Conservation (phyloP, 768 basidiomycete species). For the Boletellus ananas region DNA sequence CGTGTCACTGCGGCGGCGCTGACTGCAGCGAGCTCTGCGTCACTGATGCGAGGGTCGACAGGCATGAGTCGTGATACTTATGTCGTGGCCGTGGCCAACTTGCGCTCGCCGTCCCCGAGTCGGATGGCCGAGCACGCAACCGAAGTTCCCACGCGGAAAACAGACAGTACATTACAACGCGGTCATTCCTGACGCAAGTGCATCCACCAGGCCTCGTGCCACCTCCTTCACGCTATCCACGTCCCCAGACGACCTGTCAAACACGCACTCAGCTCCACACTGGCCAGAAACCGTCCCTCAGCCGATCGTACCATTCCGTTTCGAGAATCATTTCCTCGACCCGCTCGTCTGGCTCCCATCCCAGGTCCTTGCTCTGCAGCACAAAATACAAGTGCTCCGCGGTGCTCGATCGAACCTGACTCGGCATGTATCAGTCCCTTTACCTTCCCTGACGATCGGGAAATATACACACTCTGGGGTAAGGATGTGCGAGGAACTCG, state of each 20-base stretch:
- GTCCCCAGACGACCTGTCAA: conserved; percentile 48
- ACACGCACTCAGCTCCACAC: conserved; percentile 28
- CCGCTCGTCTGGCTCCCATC: conserved; percentile 53
- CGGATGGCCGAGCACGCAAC: conserved; percentile 1
- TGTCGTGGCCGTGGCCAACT: conserved; percentile 3
- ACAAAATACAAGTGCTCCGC: conserved; percentile 81
- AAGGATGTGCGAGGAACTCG: conserved; percentile 71
- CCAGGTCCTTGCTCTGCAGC: conserved; percentile 67
- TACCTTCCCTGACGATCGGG: conserved; percentile 8
- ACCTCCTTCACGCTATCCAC: conserved; percentile 36
- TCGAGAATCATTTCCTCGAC: conserved; percentile 71
- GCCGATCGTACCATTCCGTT: conserved; percentile 67
- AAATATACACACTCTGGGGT: conserved; percentile 62
- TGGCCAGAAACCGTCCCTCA: conserved; percentile 3
- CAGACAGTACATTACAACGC: conserved; percentile 16
- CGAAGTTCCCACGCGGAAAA: conserved; percentile 24
- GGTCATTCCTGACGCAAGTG: conserved; percentile 33
- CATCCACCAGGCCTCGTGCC: conserved; percentile 39
- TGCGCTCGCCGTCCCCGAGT: conserved; percentile 4
- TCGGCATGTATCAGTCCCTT: conserved; percentile 2
- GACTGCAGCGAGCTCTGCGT: conserved; percentile 71
- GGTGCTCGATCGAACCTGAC: conserved; percentile 71
- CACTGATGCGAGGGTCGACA: conserved; percentile 58
- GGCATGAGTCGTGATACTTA: conserved; percentile 29
- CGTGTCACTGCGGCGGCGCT: conserved; percentile 87